Evolutionary conservation across 1,284 basidiomycete genomes (phyloP).

Genomic region (Ganoderma boninense): DNA sequence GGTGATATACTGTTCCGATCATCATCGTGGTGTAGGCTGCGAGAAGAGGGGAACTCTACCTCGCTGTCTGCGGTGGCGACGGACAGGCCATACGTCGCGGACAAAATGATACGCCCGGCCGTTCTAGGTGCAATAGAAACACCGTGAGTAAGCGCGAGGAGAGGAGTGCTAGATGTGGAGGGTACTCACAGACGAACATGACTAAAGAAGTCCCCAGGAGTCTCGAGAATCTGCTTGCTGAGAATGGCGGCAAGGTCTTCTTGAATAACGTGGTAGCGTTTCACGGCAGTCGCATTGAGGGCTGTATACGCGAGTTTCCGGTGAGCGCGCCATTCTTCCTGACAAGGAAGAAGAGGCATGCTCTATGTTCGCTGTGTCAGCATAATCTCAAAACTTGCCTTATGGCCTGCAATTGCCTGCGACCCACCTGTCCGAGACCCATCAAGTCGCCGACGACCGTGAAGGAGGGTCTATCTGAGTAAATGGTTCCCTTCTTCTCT

Average conservation of each 20-base stretch:
- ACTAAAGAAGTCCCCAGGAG: constrained; percentile 28
- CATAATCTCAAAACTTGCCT: not conserved
- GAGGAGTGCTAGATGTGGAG: not conserved
- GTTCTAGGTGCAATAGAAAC: constrained; percentile 29
- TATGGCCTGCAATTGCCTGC: not conserved
- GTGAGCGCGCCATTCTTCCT: constrained; percentile 37
- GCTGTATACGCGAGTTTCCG: constrained; percentile 39
- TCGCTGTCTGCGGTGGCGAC: constrained; percentile 38
- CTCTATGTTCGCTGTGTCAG: constrained; percentile 17
- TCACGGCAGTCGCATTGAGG: constrained; percentile 38
- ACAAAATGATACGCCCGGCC: constrained; percentile 41
- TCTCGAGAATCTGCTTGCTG: constrained; percentile 23
- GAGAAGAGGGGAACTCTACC: constrained; percentile 4
- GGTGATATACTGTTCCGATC: constrained; percentile 27
- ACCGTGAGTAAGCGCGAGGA: not conserved
- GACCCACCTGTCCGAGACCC: constrained; percentile 38
- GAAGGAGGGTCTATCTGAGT: constrained; percentile 47
- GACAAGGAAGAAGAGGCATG: constrained; percentile 30
- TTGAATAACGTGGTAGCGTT: constrained; percentile 39
- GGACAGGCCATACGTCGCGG: constrained; percentile 44
- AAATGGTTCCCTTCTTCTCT: constrained; percentile 42
- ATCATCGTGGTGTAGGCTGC: not conserved
- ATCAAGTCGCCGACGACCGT: constrained; percentile 48
- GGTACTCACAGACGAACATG: constrained; percentile 31
- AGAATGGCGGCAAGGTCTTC: constrained; percentile 36